phyloP scores from a whole-genome alignment of 495 filamentous ascomycete genomes.

The Penicillium bialowiezense region DNA sequence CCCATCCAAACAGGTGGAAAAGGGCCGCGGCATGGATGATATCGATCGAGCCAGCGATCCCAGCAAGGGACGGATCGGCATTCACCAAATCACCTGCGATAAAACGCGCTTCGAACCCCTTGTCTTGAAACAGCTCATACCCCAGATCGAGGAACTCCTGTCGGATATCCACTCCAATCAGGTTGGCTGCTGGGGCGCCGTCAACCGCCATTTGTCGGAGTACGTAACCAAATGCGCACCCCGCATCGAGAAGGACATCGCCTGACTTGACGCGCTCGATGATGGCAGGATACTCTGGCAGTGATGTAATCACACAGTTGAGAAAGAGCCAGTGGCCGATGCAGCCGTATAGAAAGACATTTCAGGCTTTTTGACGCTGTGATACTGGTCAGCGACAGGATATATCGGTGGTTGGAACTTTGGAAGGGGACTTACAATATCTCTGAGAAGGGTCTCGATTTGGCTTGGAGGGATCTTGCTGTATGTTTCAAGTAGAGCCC shows the following conservation, averaged over 20 bases:
- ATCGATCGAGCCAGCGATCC: background rate
- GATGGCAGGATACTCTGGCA: constrained; percentile 24
- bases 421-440: background rate
- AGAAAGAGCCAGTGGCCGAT: constrained; percentile 42
- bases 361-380: background rate
- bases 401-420: background rate
- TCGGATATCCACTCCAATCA: background rate
- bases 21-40: background rate
- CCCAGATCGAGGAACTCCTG: background rate
- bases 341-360: constrained; percentile 31
- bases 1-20: background rate
- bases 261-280: constrained; percentile 21
- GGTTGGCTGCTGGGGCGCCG: background rate
- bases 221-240: constrained; percentile 52
- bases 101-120: background rate
- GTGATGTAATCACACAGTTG: constrained; percentile 20
- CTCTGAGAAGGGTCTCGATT: background rate
- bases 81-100: background rate
- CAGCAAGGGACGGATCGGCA: background rate
- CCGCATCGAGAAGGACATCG: constrained; percentile 43
- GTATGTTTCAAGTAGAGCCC: background rate
- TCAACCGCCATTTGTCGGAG: constrained; percentile 27
- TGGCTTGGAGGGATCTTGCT: background rate
- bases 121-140: background rate
- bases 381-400: background rate